Conservation (phyloP, 2,329 filamentous ascomycete species). For the Colletotrichum horii region DNA sequence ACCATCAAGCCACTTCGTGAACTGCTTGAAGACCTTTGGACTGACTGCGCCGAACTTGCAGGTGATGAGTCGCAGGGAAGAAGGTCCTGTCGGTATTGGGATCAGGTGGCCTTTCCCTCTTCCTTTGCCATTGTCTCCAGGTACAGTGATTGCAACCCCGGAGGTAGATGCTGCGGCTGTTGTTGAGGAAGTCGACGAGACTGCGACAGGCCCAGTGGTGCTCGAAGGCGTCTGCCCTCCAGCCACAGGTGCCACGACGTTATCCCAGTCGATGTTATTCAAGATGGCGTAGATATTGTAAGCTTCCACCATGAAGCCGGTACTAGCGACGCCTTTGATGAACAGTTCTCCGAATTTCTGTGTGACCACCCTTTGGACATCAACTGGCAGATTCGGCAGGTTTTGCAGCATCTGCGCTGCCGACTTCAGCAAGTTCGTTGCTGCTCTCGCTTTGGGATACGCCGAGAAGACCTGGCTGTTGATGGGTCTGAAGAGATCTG, state of each 20-base stretch:
- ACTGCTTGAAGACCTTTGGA: background rate
- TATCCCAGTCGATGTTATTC: background rate
- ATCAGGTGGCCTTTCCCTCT: background rate
- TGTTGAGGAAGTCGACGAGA: background rate
- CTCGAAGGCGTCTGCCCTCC: background rate
- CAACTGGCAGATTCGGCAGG: background rate
- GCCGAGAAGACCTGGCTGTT: background rate
- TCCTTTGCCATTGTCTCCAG: background rate
- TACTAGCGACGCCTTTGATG: background rate
- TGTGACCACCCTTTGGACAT: background rate
- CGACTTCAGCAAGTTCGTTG: background rate
- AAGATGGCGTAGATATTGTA: background rate
- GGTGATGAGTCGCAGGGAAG: background rate
- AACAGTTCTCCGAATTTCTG: background rate
- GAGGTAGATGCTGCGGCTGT: background rate
- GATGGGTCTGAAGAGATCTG: background rate
- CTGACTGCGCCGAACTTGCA: background rate
- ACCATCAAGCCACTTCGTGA: background rate
- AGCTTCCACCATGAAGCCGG: background rate
- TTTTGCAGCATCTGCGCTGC: background rate
- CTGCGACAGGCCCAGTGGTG: background rate
- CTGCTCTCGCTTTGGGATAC: background rate
- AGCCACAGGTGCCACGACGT: background rate
- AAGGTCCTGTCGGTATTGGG: background rate
- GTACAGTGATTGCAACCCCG: background rate